A percentile compares a stretch with the other conserved stretches of the same genome.
Conservation (phyloP, 2,329 filamentous ascomycete genomes). For the Westerdykella aurantiaca region DNA sequence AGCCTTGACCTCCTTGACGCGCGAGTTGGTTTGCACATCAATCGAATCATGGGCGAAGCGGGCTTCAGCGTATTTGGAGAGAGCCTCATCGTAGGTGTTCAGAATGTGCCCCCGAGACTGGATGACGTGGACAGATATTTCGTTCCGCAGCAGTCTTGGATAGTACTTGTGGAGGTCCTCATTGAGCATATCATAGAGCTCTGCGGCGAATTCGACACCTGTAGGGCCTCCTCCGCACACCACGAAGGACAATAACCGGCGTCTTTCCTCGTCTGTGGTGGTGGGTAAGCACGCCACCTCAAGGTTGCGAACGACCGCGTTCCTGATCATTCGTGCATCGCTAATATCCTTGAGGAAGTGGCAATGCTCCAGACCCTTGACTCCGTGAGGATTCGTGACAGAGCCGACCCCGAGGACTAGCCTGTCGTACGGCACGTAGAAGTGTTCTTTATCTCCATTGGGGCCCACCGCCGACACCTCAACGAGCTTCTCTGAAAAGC, state of each 20-base stretch:
- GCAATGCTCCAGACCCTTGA: constrained; percentile 89
- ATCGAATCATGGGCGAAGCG: constrained; percentile 88
- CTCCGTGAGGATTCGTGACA: constrained; percentile 88
- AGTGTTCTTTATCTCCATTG: constrained; percentile 66
- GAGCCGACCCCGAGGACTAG: constrained; percentile 88
- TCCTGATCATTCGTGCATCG: constrained; percentile 84
- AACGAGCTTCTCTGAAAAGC: constrained; percentile 85
- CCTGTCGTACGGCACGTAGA: constrained; percentile 98
- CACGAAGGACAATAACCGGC: constrained; percentile 87
- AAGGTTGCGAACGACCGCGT: constrained; percentile 80
- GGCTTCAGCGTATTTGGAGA: constrained; percentile 87
- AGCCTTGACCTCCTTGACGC: constrained; percentile 78
- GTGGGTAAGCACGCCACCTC: constrained; percentile 91
- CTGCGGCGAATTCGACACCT: constrained; percentile 94
- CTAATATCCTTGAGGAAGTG: constrained; percentile 93
- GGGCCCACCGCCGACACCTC: constrained; percentile 72
- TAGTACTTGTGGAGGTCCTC: constrained; percentile 83
- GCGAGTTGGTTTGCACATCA: constrained; percentile 84
- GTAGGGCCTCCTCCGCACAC: constrained; percentile 92
- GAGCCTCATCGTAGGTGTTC: constrained; percentile 94
- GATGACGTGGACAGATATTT: constrained; percentile 96
- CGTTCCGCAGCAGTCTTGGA: constrained; percentile 85
- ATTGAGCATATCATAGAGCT: constrained; percentile 92
- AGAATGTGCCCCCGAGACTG: constrained; percentile 92
- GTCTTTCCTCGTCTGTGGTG: constrained; percentile 80